Conservation (phyloP, 2,329 filamentous ascomycete species). For the Stromatinia cepivora region DNA sequence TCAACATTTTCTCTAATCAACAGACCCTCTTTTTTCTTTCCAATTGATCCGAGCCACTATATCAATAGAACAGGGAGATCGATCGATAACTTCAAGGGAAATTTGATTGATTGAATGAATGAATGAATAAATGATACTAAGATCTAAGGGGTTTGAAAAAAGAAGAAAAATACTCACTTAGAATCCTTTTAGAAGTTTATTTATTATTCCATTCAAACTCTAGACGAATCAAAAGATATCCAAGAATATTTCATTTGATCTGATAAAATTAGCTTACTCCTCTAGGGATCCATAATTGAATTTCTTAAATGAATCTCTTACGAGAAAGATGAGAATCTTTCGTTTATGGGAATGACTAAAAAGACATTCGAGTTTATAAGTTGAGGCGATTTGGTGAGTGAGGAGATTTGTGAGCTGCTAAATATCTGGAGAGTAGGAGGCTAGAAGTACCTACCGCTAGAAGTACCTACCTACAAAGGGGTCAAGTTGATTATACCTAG, state of each 20-base stretch:
- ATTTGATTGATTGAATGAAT: background rate
- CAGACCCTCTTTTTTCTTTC: background rate
- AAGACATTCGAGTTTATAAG: background rate
- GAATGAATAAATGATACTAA: background rate
- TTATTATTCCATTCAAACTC: background rate
- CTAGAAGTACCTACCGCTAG: no score
- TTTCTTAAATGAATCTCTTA: background rate
- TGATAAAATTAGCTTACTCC: background rate
- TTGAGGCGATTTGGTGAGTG: no score
- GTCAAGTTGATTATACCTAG: no score
- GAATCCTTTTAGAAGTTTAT: background rate
- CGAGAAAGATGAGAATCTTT: constrained; percentile 7
- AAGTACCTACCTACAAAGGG: no score
- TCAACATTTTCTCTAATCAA: background rate
- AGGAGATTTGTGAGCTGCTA: no score
- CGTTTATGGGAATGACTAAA: background rate
- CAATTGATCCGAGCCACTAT: background rate
- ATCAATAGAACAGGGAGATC: background rate
- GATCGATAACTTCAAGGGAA: background rate
- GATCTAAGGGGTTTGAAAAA: background rate
- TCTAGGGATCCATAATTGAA: background rate
- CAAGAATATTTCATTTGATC: background rate
- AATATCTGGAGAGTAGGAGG: no score
- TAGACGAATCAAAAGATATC: background rate
- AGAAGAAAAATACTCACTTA: background rate